Percentiles rank a stretch among this genome's conserved stretches.
phyloP scores from a whole-genome alignment of 2,329 filamentous ascomycete species.

The Cladosporium oxysporum region DNA sequence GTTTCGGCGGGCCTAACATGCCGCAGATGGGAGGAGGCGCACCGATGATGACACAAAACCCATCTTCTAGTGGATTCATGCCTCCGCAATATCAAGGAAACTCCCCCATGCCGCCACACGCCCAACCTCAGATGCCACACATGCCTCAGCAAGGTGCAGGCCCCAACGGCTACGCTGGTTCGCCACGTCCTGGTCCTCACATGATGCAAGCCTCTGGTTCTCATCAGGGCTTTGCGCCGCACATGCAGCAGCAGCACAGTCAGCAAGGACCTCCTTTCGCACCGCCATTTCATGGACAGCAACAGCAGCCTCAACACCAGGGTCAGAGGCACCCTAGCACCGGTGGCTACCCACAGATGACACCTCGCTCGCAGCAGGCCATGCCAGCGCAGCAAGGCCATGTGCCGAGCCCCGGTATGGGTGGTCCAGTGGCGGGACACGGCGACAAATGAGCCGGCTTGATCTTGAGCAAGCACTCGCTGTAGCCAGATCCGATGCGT shows the following conservation, averaged over 20 bases:
- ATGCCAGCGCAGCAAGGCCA: slow-evolving; percentile 14
- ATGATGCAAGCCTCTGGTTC: slow-evolving; percentile 96
- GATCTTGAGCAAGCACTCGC: neutral
- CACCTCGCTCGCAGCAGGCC: slow-evolving; percentile 19
- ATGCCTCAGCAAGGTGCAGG: slow-evolving; percentile 25
- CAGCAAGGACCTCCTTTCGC: slow-evolving; percentile 22
- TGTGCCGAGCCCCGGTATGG: slow-evolving; percentile 18
- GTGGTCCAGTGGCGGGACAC: slow-evolving; percentile 5
- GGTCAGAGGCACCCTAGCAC: slow-evolving; percentile 24
- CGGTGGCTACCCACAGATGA: slow-evolving; percentile 20
- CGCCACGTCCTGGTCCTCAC: slow-evolving; percentile 82
- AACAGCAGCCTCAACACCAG: slow-evolving; percentile 30
- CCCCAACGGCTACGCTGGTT: slow-evolving; percentile 70
- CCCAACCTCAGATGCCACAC: slow-evolving; percentile 63
- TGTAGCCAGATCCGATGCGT: neutral
- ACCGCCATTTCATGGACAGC: slow-evolving; percentile 26
- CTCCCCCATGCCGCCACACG: slow-evolving; percentile 64
- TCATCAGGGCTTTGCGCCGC: slow-evolving; percentile 70
- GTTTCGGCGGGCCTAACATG: slow-evolving; percentile 60
- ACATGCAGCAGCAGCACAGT: slow-evolving; percentile 22
- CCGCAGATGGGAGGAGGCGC: slow-evolving; percentile 18
- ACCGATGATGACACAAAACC: slow-evolving; percentile 52
- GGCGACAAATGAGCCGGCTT: slow-evolving; percentile 17
- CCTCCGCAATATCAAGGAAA: slow-evolving; percentile 40
- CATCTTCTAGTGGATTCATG: slow-evolving; percentile 61